Conservation (phyloP, 2,329 filamentous ascomycete genomes). For the Cladosporium austrohemisphaericum region DNA sequence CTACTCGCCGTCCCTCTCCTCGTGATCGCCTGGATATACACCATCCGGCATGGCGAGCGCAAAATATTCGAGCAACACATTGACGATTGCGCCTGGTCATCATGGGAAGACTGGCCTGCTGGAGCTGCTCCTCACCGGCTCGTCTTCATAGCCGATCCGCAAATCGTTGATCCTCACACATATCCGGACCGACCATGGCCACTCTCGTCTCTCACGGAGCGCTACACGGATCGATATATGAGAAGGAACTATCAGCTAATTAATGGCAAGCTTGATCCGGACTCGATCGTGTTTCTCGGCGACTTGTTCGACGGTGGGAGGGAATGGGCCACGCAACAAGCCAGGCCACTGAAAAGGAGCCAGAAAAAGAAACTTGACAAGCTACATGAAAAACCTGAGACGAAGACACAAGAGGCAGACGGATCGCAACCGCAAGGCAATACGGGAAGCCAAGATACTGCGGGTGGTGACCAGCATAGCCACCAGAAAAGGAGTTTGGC, state of each 20-base stretch:
- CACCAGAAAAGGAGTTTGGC: conserved; percentile 19
- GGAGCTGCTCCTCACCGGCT: conserved; percentile 78
- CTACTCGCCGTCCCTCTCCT: conserved; percentile 48
- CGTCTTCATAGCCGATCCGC: conserved; percentile 82
- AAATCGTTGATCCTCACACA: conserved; percentile 91
- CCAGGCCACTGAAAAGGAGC: conserved; percentile 20
- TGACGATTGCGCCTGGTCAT: conserved; percentile 70
- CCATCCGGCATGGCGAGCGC: conserved; percentile 81
- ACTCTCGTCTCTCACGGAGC: conserved; percentile 61
- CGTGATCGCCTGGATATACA: conserved; percentile 63
- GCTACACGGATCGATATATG: conserved; percentile 86
- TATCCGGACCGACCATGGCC: conserved; percentile 80
- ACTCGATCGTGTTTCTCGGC: conserved; percentile 85
- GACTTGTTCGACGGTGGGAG: conserved; percentile 94
- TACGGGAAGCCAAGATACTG: background rate
- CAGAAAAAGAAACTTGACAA: conserved; percentile 23
- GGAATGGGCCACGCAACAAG: conserved; percentile 73
- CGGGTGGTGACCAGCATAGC: background rate
- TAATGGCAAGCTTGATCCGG: conserved; percentile 71
- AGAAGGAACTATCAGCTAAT: conserved; percentile 76
- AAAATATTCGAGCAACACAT: conserved; percentile 70
- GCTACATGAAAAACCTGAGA: conserved; percentile 11
- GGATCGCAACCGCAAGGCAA: conserved; percentile 56
- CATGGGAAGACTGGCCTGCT: conserved; percentile 88
- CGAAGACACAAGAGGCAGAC: conserved; percentile 36